Evolutionary conservation across 2,329 filamentous ascomycete genomes (phyloP), one percentile per base, ranked within the genome.

Genomic region (Verticillium albo-atrum): DNA sequence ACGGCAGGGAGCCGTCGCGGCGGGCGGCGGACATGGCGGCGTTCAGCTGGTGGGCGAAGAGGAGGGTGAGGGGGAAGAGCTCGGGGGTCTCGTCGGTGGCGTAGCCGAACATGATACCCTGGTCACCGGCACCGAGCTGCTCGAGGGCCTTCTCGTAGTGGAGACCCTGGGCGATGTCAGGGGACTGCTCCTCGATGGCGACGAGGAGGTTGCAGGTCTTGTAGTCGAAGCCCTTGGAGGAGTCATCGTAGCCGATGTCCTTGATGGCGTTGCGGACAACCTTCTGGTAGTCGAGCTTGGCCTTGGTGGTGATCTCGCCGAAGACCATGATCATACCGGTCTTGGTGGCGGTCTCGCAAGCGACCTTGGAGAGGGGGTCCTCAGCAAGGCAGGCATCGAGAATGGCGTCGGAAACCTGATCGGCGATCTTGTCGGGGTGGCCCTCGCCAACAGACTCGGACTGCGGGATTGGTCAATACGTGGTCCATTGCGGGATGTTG

Each of bases 41-140:
- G 83, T 99, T 99, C 71, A 99, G 91, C 85, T 93, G 92, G 88
- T 99, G 95, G 73, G 95, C 90, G 74, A 98, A 88, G 72, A 94
- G 86, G 69, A 98, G 85, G 72, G 94, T 98, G 72, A 99, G 84
- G 68, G 95, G 95, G 76, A 98, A 91, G 70, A 96, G 87, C 83
- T 99, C 95, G 64, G 94, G 93, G 71, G 95, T 98, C 87, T 99
- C 95, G 74, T 99, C 95, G 72, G 95, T 97, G 78, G 95, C 95
- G 86, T 99, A 99, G 72, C 95, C 95, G 80, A 99, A 99, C 95
- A 99, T 99, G 85, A 99, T 97, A 85, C 95, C 95, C 85, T 99
- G 95, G 81, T 99, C 95, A 89, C 95, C 95, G 65, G 95, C 95
- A 79, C 95, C 95, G 67, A 99, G 89, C 82, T 96, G 89, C 88